phyloP scores from a whole-genome alignment of 805 yeast genomes.

The Monosporozyma unispora region DNA sequence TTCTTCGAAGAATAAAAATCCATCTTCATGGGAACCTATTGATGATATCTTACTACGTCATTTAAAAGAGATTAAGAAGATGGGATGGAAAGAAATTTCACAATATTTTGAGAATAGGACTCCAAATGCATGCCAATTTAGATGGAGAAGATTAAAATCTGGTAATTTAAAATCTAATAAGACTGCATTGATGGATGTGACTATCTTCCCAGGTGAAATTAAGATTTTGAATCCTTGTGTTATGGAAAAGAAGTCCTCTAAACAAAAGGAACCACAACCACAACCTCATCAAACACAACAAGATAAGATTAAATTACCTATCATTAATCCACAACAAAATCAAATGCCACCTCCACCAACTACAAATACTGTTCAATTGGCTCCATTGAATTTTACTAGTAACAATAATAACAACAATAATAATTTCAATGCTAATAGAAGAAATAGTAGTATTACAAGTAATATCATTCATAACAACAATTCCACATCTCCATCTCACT shows the following conservation, averaged over 20 bases:
- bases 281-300: neutral
- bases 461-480: neutral
- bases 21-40: conserved; percentile 69
- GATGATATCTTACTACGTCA: conserved; percentile 66
- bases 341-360: neutral
- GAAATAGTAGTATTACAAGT: neutral
- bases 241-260: neutral
- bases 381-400: neutral
- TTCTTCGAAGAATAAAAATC: conserved; percentile 21
- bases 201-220: conserved; percentile 13
- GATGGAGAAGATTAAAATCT: conserved; percentile 68
- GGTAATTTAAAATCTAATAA: conserved; percentile 33
- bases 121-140: conserved; percentile 81
- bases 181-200: conserved; percentile 20
- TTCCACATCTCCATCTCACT: neutral
- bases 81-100: conserved; percentile 87
- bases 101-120: conserved; percentile 71
- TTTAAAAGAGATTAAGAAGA: conserved; percentile 69
- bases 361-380: neutral
- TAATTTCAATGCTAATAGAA: conserved; percentile 1
- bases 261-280: neutral
- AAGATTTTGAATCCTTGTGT: conserved; percentile 5
- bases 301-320: neutral
- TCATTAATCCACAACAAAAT: neutral
- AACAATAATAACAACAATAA: neutral